Evolutionary conservation across 352 stramenopile genomes (phyloP).

Genomic region (Phytopythium litorale): DNA sequence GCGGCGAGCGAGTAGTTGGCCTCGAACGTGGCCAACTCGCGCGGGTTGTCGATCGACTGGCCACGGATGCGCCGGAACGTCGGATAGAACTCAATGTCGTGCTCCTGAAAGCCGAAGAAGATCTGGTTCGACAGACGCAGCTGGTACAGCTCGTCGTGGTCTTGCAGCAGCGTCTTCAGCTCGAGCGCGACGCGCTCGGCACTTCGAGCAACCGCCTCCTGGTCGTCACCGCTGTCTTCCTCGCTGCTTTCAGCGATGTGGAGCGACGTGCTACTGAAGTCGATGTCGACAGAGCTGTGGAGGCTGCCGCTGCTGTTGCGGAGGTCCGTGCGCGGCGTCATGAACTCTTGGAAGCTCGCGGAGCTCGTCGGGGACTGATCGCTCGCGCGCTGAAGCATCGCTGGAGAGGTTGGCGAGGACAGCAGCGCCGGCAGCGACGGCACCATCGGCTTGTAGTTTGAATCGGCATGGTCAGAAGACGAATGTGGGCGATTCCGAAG

Average conservation of each 20-base stretch:
- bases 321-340: constrained; percentile 38
- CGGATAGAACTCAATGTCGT: constrained; percentile 64
- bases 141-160: constrained; percentile 72
- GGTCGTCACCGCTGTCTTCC: constrained; percentile 1
- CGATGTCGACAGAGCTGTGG: constrained; percentile 2
- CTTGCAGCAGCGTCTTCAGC: constrained; percentile 38
- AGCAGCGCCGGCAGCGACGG: constrained; percentile 10
- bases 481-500: neutral
- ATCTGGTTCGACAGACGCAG: constrained; percentile 62
- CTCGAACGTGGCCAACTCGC: constrained; percentile 28
- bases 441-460: constrained; percentile 1
- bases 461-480: neutral
- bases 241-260: neutral
- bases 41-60: constrained; percentile 27
- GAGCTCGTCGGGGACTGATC: constrained; percentile 25
- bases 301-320: constrained; percentile 19
- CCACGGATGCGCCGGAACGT: constrained; percentile 75
- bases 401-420: constrained; percentile 21
- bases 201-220: constrained; percentile 2
- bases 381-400: constrained; percentile 21
- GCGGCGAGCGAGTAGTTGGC: constrained; percentile 67
- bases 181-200: constrained; percentile 3
- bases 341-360: constrained; percentile 38
- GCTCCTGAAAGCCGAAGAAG: constrained; percentile 79
- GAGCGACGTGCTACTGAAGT: neutral